A percentile compares a stretch with the other conserved stretches of the same genome.
These are phyloP conservation scores for Yarrowia deformans DNA, from an alignment of 805 yeast species.

Conservation along the genomic window DNA sequence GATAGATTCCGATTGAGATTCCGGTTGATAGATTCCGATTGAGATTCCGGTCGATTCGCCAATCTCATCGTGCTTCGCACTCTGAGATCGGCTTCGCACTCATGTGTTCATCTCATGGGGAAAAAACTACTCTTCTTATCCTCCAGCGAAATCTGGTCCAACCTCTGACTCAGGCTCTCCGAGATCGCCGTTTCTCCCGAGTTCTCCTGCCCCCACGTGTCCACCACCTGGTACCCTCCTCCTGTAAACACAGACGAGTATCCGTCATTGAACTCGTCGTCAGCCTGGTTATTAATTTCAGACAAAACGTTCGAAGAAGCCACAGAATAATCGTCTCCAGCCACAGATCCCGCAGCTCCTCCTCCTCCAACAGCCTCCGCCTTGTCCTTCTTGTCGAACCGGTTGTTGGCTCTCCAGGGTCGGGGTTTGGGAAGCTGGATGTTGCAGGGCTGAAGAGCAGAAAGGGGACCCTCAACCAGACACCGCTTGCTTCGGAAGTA, in stretches of 20 bases:
- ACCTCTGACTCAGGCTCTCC: constrained; percentile 3
- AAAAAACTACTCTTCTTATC: constrained; percentile 33
- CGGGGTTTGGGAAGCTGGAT: constrained; percentile 41
- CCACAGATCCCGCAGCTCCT: not conserved
- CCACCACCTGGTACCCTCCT: constrained; percentile 30
- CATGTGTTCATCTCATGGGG: constrained; percentile 5
- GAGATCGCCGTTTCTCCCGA: constrained; percentile 9
- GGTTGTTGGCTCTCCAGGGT: constrained; percentile 36
- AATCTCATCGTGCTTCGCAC: too few relatives aligned
- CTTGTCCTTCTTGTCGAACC: constrained; percentile 7
- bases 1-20: too few relatives aligned
- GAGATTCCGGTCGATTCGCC: too few relatives aligned
- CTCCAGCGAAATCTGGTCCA: constrained; percentile 34
- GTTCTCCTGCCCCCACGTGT: constrained; percentile 25
- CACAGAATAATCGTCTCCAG: constrained; percentile 28
- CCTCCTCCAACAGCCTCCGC: too few relatives aligned
- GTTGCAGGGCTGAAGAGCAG: constrained; percentile 72
- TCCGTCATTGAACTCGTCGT: constrained; percentile 43
- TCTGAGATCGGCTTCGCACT: not conserved
- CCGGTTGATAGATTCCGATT: too few relatives aligned
- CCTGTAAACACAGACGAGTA: constrained; percentile 14
- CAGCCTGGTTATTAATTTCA: constrained; percentile 22
- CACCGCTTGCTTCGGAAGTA: constrained; percentile 87
- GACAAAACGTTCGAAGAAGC: constrained; percentile 29
- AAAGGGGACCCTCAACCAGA: constrained; percentile 87